Percentiles rank a stretch among this genome's conserved stretches.
phyloP scores from a whole-genome alignment of 345 rosid genomes.

The Hibiscus mutabilis region DNA sequence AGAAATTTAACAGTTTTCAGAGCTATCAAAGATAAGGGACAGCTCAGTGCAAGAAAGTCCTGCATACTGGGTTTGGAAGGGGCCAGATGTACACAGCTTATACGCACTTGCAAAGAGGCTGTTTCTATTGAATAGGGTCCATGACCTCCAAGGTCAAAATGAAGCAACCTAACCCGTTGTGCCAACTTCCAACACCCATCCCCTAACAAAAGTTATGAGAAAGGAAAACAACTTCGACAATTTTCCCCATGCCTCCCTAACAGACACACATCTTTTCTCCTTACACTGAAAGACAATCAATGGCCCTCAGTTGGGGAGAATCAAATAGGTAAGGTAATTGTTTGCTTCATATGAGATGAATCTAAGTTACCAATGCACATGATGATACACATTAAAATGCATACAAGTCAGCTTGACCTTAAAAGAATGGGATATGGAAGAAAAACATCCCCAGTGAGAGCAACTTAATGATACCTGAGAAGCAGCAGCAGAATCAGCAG shows the following conservation, averaged over 20 bases:
- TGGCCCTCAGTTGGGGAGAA: background rate
- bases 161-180: background rate
- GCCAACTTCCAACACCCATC: background rate
- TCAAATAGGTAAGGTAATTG: background rate
- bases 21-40: background rate
- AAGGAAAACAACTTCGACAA: background rate
- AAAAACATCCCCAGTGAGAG: background rate
- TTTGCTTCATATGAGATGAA: background rate
- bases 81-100: background rate
- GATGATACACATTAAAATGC: background rate
- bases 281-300: background rate
- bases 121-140: background rate
- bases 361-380: background rate
- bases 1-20: background rate
- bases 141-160: background rate
- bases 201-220: background rate
- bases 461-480: conserved; percentile 42
- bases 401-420: background rate
- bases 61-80: background rate
- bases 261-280: background rate
- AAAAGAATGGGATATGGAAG: background rate
- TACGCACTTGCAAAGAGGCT: background rate
- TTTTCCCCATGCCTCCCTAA: background rate
- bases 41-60: background rate
- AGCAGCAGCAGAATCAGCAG: conserved; percentile 44